Conservation (phyloP, 2,329 filamentous ascomycete species). For the Fusarium coffeatum region DNA sequence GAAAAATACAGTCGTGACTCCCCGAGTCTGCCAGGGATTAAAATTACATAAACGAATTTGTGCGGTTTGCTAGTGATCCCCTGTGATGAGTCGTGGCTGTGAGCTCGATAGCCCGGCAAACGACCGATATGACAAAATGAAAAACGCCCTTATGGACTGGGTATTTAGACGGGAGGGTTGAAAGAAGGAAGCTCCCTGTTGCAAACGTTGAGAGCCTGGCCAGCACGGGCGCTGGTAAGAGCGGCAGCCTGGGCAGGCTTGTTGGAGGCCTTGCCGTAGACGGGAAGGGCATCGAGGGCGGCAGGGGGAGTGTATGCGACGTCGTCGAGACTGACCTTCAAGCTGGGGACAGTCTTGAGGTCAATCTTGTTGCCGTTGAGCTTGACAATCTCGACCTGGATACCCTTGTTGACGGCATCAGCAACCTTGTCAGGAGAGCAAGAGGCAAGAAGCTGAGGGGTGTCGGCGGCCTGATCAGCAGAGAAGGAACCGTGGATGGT, state of each 20-base stretch:
- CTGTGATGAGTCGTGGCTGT: constrained; percentile 13
- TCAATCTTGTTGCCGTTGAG: constrained; percentile 53
- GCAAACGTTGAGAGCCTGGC: constrained; percentile 38
- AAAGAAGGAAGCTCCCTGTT: constrained; percentile 35
- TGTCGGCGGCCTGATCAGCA: constrained; percentile 73
- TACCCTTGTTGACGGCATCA: constrained; percentile 41
- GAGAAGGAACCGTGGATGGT: constrained; percentile 52
- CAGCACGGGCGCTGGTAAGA: constrained; percentile 30
- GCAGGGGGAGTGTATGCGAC: constrained; percentile 46
- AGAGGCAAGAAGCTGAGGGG: constrained; percentile 59
- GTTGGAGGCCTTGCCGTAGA: constrained; percentile 34
- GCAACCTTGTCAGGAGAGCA: constrained; percentile 41
- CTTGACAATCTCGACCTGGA: constrained; percentile 53
- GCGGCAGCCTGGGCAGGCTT: constrained; percentile 37
- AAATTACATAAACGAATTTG: constrained; percentile 42
- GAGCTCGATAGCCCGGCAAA: not conserved
- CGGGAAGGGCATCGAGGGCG: constrained; percentile 47
- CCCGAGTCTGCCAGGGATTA: constrained; percentile 40
- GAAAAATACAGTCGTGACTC: constrained; percentile 39
- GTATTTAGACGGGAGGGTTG: constrained; percentile 32
- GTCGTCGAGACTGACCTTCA: constrained; percentile 49
- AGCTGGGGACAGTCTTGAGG: constrained; percentile 51
- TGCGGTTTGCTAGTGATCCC: constrained; percentile 41
- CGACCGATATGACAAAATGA: constrained; percentile 18
- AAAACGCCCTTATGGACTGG: constrained; percentile 9